Evolutionary conservation across 306 rosid species (phyloP).

Genomic region (Acacia confusa): DNA sequence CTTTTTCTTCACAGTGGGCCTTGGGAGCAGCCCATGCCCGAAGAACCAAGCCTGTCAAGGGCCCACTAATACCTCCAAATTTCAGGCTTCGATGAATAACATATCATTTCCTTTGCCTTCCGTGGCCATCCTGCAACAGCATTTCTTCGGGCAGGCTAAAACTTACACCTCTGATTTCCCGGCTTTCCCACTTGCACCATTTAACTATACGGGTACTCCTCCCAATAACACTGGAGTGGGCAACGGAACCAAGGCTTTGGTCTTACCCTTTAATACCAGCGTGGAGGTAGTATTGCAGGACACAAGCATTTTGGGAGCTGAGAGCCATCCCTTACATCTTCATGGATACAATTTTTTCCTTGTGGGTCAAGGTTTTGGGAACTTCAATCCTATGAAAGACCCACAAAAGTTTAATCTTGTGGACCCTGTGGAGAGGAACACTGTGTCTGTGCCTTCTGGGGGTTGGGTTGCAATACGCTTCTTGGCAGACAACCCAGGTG

Average conservation of each 20-base stretch:
- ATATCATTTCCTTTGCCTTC: conserved; percentile 57
- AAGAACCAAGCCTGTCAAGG: conserved; percentile 72
- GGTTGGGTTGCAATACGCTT: conserved; percentile 84
- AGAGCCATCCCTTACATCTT: conserved; percentile 79
- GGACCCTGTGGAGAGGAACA: conserved; percentile 75
- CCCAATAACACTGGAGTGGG: conserved; percentile 48
- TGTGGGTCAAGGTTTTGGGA: conserved; percentile 76
- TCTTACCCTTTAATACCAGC: conserved; percentile 33
- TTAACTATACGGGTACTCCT: conserved; percentile 59
- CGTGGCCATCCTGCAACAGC: conserved; percentile 61
- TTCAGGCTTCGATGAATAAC: conserved; percentile 64
- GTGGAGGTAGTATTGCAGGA: conserved; percentile 63
- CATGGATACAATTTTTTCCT: conserved; percentile 71
- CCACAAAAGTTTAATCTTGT: conserved; percentile 55
- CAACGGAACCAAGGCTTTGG: conserved; percentile 54
- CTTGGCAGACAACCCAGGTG: conserved; percentile 77
- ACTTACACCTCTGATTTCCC: conserved; percentile 62
- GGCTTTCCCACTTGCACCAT: conserved; percentile 34
- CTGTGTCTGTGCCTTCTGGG: conserved; percentile 64
- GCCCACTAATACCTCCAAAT: conserved; percentile 61
- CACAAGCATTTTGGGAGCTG: conserved; percentile 70
- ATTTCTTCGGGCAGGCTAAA: conserved; percentile 40
- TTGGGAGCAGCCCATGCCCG: conserved; percentile 67
- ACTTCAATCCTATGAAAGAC: conserved; percentile 52
- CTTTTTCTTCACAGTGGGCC: conserved; percentile 65